Evolutionary conservation across 768 basidiomycete species (phyloP), one percentile per base, ranked within the genome.

Genomic region (Podaxis sp.): DNA sequence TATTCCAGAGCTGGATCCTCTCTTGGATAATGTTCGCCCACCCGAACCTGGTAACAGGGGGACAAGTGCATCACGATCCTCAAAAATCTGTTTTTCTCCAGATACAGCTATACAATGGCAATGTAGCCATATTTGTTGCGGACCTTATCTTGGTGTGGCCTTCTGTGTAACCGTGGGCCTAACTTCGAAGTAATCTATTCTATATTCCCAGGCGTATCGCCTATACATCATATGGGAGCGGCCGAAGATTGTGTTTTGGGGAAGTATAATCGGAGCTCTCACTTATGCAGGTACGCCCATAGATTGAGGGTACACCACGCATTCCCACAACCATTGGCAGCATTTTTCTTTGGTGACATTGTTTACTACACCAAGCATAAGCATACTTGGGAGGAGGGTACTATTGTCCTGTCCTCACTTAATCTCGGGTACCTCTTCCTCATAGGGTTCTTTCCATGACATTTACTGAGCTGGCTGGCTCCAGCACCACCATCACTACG

Each of bases 181-280:
- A 8, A 15, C 8, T 26, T 39, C 19, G 2, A 4, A 51, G 12
- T 24, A 11, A 49, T 49, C 11, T 17, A 22, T 17, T 46, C 4
- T 12, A 39, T 56, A 19, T 56, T 4, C 36, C 13, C 26, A 60
- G 59, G 15, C 39, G 17, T 60, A 60, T 28, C 48, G 59, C 7
- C 38, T 60, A 5, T 60, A 60, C n/a, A 52, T 60, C 15, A 26
- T 60, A 19, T 60, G 59, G 59, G 26, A 60, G 12, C 36, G 19
- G 11, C 15, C 33, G 17, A 38, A 12, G 17, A n/a, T 40, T 22
- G 52, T 60, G 6, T 33, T 60, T n/a, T 24, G 33, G 13, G 38
- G 33, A 19, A 39, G 51, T 2, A 36, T 22, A 40, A n/a, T 26
- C 8, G n/a, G 22, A 9, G 6, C 39, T 8, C 3, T 52, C 4